phyloP scores from a whole-genome alignment of 2,329 filamentous ascomycete genomes.

The Pseudohalonectria lignicola region DNA sequence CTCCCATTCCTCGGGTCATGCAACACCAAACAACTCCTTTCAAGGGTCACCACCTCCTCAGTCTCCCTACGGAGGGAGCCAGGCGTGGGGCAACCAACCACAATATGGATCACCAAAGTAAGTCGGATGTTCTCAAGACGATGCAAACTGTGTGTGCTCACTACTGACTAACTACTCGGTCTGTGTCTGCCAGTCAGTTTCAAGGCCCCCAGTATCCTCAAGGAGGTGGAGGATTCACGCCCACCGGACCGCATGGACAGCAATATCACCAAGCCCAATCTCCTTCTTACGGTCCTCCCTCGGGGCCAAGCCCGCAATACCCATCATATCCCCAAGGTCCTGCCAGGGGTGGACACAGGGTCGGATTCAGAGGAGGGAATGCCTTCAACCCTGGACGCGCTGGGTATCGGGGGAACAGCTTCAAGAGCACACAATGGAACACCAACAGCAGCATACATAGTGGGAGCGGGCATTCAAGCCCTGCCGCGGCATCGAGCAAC shows the following conservation, averaged over 20 bases:
- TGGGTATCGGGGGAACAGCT: constrained; percentile 47
- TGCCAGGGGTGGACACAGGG: constrained; percentile 35
- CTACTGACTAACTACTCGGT: no score
- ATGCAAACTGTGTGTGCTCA: neutral
- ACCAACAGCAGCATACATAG: constrained; percentile 31
- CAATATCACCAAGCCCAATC: constrained; percentile 37
- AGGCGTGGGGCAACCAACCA: constrained; percentile 24
- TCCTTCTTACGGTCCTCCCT: constrained; percentile 44
- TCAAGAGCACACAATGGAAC: constrained; percentile 62
- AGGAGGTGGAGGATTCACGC: constrained; percentile 31
- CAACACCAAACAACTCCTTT: constrained; percentile 29
- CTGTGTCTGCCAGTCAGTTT: constrained; percentile 46
- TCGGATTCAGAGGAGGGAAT: constrained; percentile 44
- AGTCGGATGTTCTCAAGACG: constrained; percentile 13
- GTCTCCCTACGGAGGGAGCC: constrained; percentile 27
- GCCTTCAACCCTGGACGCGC: constrained; percentile 39
- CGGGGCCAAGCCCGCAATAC: constrained; percentile 44
- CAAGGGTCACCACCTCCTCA: constrained; percentile 31
- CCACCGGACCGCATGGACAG: constrained; percentile 40
- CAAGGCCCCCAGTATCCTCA: constrained; percentile 50
- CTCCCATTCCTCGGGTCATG: constrained; percentile 26
- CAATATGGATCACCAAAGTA: constrained; percentile 30
- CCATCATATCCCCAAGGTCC: constrained; percentile 36
- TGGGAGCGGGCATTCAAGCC: constrained; percentile 16
- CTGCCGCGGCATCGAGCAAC: constrained; percentile 4